phyloP scores from a whole-genome alignment of 257 asterid species.

The Lantana camara region DNA sequence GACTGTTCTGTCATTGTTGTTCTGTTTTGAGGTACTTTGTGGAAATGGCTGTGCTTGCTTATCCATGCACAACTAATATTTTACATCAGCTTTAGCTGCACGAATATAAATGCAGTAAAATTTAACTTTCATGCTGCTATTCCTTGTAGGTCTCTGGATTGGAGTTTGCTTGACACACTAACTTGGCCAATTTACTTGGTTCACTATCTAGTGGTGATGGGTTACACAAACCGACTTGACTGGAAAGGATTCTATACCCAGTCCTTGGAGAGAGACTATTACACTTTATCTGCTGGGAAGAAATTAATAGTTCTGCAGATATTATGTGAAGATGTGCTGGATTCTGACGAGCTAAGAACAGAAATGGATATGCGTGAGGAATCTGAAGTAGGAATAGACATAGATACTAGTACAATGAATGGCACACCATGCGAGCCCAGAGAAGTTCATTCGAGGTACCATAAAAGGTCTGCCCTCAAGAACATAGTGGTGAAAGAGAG shows the following conservation, averaged over 20 bases:
- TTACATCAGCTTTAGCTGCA: background rate
- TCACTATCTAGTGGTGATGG: slow-evolving; percentile 62
- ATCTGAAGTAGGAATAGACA: slow-evolving; percentile 64
- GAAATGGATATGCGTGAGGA: slow-evolving; percentile 75
- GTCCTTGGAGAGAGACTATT: slow-evolving; percentile 68
- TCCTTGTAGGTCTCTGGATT: slow-evolving; percentile 64
- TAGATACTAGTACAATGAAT: slow-evolving; percentile 44
- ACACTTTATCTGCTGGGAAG: slow-evolving; percentile 63
- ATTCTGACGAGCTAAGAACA: slow-evolving; percentile 71
- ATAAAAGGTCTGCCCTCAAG: slow-evolving; percentile 58
- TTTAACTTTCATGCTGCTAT: slow-evolving; percentile 13
- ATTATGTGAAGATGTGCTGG: slow-evolving; percentile 73
- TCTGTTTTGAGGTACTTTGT: background rate
- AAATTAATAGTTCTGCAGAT: slow-evolving; percentile 71
- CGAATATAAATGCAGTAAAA: slow-evolving; percentile 15
- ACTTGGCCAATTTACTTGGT: slow-evolving; percentile 82
- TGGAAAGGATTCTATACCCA: slow-evolving; percentile 71
- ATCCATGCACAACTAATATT: background rate
- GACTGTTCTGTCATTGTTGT: slow-evolving; percentile 24
- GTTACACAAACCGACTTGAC: slow-evolving; percentile 53
- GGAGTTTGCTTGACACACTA: slow-evolving; percentile 84
- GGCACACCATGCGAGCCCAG: slow-evolving; percentile 49
- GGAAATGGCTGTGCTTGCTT: slow-evolving; percentile 12
- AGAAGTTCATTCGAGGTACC: slow-evolving; percentile 60
- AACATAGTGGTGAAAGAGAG: slow-evolving; percentile 42